Conservation (phyloP, 2,329 filamentous ascomycete species). For the Microcyclosporella mali region DNA sequence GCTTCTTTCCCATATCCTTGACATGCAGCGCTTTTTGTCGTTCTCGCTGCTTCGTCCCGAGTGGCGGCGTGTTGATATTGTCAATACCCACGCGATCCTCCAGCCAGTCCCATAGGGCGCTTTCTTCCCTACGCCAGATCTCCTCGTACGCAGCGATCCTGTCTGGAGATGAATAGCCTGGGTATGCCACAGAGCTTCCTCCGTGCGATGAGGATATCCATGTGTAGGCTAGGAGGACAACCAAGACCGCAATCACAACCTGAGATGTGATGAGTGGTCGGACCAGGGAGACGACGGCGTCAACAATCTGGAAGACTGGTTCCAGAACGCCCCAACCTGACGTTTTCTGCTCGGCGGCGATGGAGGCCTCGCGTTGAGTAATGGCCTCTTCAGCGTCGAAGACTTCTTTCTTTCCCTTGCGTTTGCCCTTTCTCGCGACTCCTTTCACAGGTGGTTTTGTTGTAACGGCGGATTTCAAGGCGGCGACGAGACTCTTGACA, state of each 20-base stretch:
- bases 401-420: conserved; percentile 46
- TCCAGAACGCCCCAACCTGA: conserved; percentile 74
- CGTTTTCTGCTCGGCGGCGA: conserved; percentile 30
- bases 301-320: conserved; percentile 62
- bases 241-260: conserved; percentile 67
- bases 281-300: conserved; percentile 64
- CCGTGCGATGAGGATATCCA: conserved; percentile 49
- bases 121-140: conserved; percentile 84
- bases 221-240: conserved; percentile 64
- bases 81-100: conserved; percentile 78
- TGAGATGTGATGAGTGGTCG: conserved; percentile 69
- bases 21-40: conserved; percentile 24
- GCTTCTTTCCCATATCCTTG: conserved; percentile 21
- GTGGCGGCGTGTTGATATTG: conserved; percentile 30
- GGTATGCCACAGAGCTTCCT: conserved; percentile 33
- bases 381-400: conserved; percentile 41
- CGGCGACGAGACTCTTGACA: conserved; percentile 70
- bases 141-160: conserved; percentile 82
- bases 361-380: conserved; percentile 28
- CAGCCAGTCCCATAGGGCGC: conserved; percentile 86
- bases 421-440: conserved; percentile 43
- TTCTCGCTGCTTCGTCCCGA: conserved; percentile 16
- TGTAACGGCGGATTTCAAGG: conserved; percentile 66
- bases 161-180: conserved; percentile 49
- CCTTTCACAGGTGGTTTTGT: conserved; percentile 53